Percentiles rank a stretch among this genome's conserved stretches.
phyloP scores from a whole-genome alignment of 805 yeast genomes.

The Yamadazyma nakazawae region DNA sequence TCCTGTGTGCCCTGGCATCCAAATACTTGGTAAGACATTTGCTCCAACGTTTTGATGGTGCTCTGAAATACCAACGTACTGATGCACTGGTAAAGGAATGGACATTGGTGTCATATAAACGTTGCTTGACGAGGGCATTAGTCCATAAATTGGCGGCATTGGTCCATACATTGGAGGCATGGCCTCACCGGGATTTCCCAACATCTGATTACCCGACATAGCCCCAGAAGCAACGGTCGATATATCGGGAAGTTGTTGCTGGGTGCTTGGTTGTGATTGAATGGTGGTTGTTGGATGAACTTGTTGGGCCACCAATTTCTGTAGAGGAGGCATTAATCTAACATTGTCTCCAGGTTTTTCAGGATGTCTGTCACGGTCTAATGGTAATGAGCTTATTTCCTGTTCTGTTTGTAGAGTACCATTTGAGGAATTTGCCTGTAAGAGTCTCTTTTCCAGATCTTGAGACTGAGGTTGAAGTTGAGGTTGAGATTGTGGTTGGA shows the following conservation, averaged over 20 bases:
- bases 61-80: not conserved
- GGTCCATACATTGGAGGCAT: not conserved
- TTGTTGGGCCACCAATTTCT: not conserved
- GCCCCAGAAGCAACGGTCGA: not conserved
- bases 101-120: not conserved
- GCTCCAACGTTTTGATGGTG: not conserved
- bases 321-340: constrained; percentile 4
- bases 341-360: not conserved
- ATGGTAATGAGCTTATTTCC: not conserved
- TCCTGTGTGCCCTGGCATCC: not conserved
- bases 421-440: not conserved
- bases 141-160: not conserved
- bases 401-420: not conserved
- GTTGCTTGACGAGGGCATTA: not conserved
- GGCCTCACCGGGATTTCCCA: not conserved
- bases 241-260: not conserved
- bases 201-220: not conserved
- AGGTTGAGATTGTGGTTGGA: not conserved
- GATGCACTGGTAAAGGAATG: not conserved
- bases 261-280: not conserved
- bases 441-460: not conserved
- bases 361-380: not conserved
- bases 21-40: not conserved
- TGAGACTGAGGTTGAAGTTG: not conserved
- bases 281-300: not conserved